Evolutionary conservation across 208 protist species (phyloP), one percentile per base, ranked within the genome.

Genomic region (Trichomonas vaginalis): DNA sequence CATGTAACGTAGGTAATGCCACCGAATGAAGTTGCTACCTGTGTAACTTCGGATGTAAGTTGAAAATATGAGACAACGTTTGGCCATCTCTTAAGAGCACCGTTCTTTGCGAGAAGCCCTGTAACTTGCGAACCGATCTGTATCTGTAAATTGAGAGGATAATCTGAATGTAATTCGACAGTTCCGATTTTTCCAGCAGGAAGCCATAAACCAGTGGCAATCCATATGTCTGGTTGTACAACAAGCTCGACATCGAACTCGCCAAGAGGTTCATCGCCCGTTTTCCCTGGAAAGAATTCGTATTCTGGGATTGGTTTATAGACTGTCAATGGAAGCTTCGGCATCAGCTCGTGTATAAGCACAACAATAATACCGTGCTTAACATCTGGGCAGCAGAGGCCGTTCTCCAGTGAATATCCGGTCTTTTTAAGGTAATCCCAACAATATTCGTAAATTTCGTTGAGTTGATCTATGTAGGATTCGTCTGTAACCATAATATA

Each of bases 401-500:
- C 86, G 6, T 51, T 27, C 10, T 4, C 45, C 0, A 45, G 42
- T 14, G 15, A 39, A 39, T 92, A 92, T 14, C 45, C 32, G 0
- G 86, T 92, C 0, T 45, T 42, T 51, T 56, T 92, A 15, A 92
- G 86, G 39, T 48, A 92, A 21, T 92, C 45, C 86, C 86, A 92
- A 39, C 40, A 23, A 92, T 39, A 51, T 35, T 92, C 8, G 45
- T 42, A 23, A 92, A 92, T 48, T 35, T 92, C 86, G 0, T 15
- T 35, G 35, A 92, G 37, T 51, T 92, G 45, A 35, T 48, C 17
- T 35, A 32, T 40, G 15, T 92, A 42, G 9, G 40, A 51, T 51
- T 92, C 86, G 15, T 92, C 32, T 35, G 40, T 48, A 51, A 92
- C 86, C 86, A 92, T 92, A 51, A 92, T 92, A 45, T 92, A 92